Base-by-base conservation (phyloP, 306 rosid species). In the Quercus wislizeni region DNA sequence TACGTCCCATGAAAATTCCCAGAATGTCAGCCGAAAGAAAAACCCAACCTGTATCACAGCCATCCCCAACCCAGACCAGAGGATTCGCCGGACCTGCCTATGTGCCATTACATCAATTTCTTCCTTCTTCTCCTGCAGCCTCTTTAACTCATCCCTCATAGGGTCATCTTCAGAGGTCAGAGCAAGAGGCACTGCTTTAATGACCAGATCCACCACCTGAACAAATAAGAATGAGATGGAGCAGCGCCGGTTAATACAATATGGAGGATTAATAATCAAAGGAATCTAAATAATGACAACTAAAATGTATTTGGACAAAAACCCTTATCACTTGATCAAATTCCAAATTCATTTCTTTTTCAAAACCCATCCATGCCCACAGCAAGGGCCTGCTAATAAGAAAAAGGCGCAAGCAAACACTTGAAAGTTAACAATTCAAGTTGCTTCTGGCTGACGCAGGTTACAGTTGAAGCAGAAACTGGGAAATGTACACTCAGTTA, bases 1-100 rank as follows among this genome's bases (percentile, higher is more conserved):
- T 25, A 96, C 91, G 71, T 96, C 99, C 99, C 99, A 96, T 21
- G 99, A 96, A 68, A 93, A 96, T 43, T 96, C 99, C 99, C 99
- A 96, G 91, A 91, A 96, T n/a, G 99, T 96, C 63, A 96, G 85
- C 83, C 99, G 78, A 74, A 96, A 96, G 87, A 96, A 93, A 28
- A 96, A 81, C 30, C 91, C 87, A 1, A 96, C 88, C 56, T 87
- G 92, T 5, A 79, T 0, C 55, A 91, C 4, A 5, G 91, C 79
- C 2, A 85, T 49, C 25, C 82, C 93, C 1, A 96, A 82, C 3
- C 99, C 99, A 0, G 81, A 67, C 98, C 98, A 90, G 13, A 93
- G 97, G 76, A 96, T 52, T 2, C 88, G 89, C 23, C 90, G 86
- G 27, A 96, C 97, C 57, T 96, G 99, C 81, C 35, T 84, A 51